Conservation (phyloP, 2,329 filamentous ascomycete genomes). For the Fusarium nygamai region DNA sequence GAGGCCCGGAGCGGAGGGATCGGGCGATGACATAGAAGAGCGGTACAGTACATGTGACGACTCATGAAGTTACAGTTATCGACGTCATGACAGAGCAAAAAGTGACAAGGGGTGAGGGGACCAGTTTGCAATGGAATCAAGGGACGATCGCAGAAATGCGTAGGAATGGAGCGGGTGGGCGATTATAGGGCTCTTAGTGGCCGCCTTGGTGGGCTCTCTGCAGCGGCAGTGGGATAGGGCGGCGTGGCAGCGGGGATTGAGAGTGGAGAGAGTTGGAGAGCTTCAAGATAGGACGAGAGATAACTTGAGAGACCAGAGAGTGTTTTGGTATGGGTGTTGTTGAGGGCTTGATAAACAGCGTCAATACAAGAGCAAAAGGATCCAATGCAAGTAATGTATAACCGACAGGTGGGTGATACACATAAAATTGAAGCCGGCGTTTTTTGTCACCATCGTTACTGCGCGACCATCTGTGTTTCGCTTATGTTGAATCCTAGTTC, state of each 20-base stretch:
- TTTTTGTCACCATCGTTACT: conserved; percentile 1
- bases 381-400: background rate
- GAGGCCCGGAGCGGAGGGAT: conserved; percentile 27
- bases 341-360: background rate
- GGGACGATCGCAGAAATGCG: conserved; percentile 30
- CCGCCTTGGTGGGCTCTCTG: conserved; percentile 27
- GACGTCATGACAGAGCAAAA: conserved; percentile 25
- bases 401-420: background rate
- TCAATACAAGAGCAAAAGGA: background rate
- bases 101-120: conserved; percentile 11
- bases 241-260: conserved; percentile 19
- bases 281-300: background rate
- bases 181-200: conserved; percentile 39
- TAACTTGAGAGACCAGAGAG: background rate
- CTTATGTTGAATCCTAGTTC: conserved; percentile 22
- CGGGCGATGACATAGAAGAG: conserved; percentile 21
- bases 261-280: conserved; percentile 15
- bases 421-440: conserved; percentile 7
- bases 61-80: background rate
- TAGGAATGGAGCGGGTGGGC: conserved; percentile 36
- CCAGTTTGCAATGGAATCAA: conserved; percentile 14
- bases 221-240: conserved; percentile 12
- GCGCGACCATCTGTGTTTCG: conserved; percentile 18
- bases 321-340: background rate
- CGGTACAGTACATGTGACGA: conserved; percentile 13